Evolutionary conservation across 2,329 filamentous ascomycete genomes (phyloP), one percentile per base, ranked within the genome.

Genomic region (Epichloe hybrida): DNA sequence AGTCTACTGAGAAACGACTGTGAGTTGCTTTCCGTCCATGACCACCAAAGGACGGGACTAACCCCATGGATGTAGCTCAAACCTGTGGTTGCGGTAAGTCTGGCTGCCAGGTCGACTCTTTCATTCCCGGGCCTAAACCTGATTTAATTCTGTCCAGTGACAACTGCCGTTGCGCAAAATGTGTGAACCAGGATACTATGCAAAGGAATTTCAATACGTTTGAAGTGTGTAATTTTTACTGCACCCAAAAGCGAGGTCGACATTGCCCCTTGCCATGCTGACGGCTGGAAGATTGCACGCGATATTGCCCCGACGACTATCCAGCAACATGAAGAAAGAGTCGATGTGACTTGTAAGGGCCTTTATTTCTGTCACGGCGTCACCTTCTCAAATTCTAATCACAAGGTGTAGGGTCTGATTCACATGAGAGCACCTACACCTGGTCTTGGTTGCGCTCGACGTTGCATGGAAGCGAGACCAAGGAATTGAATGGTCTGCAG

Each of bases 361-460:
- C 27, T 31, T 34, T 7, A 34, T 4, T 2, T 35, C 8, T 17
- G 27, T 7, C 8, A 3, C 31, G 2, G 17, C 27, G 3, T 11
- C n/a, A 17, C 7, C 27, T 12, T 20, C 3, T 15, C 8, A 48
- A 20, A 34, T 23, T 11, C 53, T 57, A 11, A 49, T n/a, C 6
- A 3, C 15, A 13, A 20, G 48, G 9, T 21, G 20, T n/a, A 87
- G 84, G 84, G 83, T 75, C 75, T 53, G 83, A 86, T 61, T 73
- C 72, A 1, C 89, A 95, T 64, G 61, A 72, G 43, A 89, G 86
- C 65, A 66, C 72, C 23, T 94, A 89, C 61, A 62, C 72, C 1
- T 83, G 77, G 73, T 71, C 70, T 87, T 52, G 58, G 70, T 51
- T 66, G 65, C 48, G 47, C 31, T 48, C 55, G 9, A 53, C 52